Evolutionary conservation across 2,329 filamentous ascomycete species (phyloP), one percentile per base, ranked within the genome.

Genomic region (Chrysoporthe puriensis): DNA sequence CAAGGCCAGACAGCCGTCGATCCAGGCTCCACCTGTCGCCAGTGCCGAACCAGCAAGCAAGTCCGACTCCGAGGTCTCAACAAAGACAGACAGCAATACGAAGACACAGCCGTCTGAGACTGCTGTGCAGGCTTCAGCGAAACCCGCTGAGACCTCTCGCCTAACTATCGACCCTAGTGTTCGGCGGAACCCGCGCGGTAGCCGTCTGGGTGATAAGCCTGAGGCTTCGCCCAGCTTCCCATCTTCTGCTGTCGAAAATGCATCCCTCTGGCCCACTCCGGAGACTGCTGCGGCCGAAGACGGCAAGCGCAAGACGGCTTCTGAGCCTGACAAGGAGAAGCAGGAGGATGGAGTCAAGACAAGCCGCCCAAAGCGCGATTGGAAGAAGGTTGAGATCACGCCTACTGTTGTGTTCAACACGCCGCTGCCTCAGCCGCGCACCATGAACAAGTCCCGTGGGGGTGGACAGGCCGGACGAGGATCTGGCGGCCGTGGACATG

Each of bases 351-450:
- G 59, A 2, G 79, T 56, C 85, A 89, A 70, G 88, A 86, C n/a
- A 80, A 88, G 80, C 34, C 73, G 87, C 82, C 78, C 90, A 85
- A 96, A 96, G 82, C 89, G 91, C 74, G 92, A 94, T 75, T 98
- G 96, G 95, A 89, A 68, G 52, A 70, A 70, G 43, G 13, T 92
- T 68, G 86, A 89, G 1, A 87, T 97, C 67, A 88, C 90, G 44
- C 95, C 94, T 9, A 91, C 88, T 16, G 93, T 96, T 61, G 90
- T 90, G 67, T 98, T 97, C 79, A 91, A 93, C 77, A 97, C 96
- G 0, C 93, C 91, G 40, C 78, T 97, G 52, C 88, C 90, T 16
- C 80, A 79, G 58, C 84, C 85, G 70, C 80, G 80, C 64, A 77
- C 82, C 43, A 44, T 66, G 26, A 62, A 56, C 52, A 86, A 85